Evolutionary conservation across 1,284 basidiomycete species (phyloP), one percentile per base, ranked within the genome.

Genomic region (Apiotrichum laibachii): DNA sequence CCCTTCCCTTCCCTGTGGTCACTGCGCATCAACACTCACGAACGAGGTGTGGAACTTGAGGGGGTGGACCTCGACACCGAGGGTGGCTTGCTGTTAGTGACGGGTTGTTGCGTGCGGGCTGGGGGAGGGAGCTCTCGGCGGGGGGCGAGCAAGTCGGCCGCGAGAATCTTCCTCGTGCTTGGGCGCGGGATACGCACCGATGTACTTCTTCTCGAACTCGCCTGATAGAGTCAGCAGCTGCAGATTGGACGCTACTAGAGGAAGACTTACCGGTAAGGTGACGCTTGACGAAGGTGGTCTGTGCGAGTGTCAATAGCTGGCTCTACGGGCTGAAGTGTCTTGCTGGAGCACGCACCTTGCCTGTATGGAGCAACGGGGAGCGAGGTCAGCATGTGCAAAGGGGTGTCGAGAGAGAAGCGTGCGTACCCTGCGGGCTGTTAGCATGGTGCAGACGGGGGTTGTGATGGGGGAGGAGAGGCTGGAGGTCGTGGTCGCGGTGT

Each of bases 171-270:
- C n/a, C 15, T 2, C 13, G 11, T 45, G 39, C 22, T 22, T 11
- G 3, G 5, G 12, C 3, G 15, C 37, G 37, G 15, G 11, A 11
- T 16, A 67, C 82, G 65, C 79, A 95, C 92, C 94, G 68, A 99
- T 98, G 84, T 98, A 99, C 82, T 99, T 99, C 86, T 99, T 99
- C 83, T 99, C 96, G 80, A 99, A 99, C 86, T 99, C 96, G 78
- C 81, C 81, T 76, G 61, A 1, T 18, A 16, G 11, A 21, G 59
- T 63, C 54, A 63, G 62, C 51, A 37, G 16, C 26, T 43, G 21
- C 18, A 16, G 40, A n/a, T 5, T 22, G 2, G 2, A 11, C 15
- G 1, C 16, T 16, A 2, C 18, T 18, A 18, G 12, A 13, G 39
- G 19, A 33, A 46, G 26, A 63, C 69, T 57, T 56, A 77, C 91